A percentile compares a stretch with the other conserved stretches of the same genome.
These are phyloP conservation scores for Metschnikowia lunata DNA, from an alignment of 805 yeast species.

Conservation along the genomic window DNA sequence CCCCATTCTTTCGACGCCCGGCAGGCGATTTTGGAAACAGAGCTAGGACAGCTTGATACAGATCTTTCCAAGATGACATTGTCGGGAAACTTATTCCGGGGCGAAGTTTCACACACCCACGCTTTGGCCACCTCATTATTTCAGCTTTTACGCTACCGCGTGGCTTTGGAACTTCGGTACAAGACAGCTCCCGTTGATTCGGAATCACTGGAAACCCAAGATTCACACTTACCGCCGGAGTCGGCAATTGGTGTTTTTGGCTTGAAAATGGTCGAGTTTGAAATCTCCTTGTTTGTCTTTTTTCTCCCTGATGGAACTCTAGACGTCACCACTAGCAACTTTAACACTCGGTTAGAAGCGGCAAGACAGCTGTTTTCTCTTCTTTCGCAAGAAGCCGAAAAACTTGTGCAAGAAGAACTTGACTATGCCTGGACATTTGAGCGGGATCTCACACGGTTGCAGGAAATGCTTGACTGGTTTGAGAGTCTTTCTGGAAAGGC, in stretches of 20 bases:
- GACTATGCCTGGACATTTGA: neutral
- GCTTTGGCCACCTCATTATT: neutral
- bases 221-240: too few relatives aligned
- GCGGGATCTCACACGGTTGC: neutral
- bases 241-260: neutral
- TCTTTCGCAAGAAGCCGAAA: neutral
- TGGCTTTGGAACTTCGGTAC: neutral
- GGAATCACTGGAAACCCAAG: too few relatives aligned
- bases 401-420: neutral
- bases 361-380: neutral
- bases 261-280: neutral
- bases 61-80: neutral
- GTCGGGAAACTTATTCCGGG: conserved; percentile 1
- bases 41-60: neutral
- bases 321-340: neutral
- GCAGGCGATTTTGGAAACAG: neutral
- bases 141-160: neutral
- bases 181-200: neutral
- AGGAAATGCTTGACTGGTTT: neutral
- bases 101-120: neutral
- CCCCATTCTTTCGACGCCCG: neutral
- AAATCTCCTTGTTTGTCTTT: neutral
- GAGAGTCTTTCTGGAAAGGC: neutral
- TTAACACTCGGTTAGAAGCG: neutral
- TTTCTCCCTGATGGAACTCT: neutral